These are phyloP conservation scores for Xerocomellus chrysenteron DNA, from an alignment of 768 basidiomycete species.

Conservation along the genomic window DNA sequence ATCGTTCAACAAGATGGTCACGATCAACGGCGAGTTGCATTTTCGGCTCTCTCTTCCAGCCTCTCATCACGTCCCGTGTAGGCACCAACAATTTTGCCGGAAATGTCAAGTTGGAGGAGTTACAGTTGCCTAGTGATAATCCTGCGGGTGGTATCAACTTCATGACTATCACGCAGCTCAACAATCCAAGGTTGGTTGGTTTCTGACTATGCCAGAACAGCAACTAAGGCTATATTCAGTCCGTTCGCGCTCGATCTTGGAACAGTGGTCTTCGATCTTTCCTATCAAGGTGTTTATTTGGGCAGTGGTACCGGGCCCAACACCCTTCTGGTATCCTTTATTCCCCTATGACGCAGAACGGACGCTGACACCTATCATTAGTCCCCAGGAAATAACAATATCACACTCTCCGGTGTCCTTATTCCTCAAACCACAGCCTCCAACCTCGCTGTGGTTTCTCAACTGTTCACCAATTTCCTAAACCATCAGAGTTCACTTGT, in stretches of 20 bases:
- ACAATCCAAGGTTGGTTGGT: constrained; percentile 51
- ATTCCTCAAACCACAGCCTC: constrained; percentile 48
- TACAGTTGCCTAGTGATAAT: constrained; percentile 66
- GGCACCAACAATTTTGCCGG: constrained; percentile 64
- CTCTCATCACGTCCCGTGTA: constrained; percentile 20
- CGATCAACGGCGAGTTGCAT: constrained; percentile 48
- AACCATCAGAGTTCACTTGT: constrained; percentile 61
- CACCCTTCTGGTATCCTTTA: constrained; percentile 45
- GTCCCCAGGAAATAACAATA: constrained; percentile 54
- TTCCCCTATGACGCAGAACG: not conserved
- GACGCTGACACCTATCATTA: constrained; percentile 21
- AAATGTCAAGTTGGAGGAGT: constrained; percentile 52
- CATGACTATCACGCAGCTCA: constrained; percentile 51
- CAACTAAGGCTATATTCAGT: constrained; percentile 31
- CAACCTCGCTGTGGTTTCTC: constrained; percentile 50
- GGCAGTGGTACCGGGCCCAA: constrained; percentile 55
- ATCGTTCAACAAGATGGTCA: constrained; percentile 59
- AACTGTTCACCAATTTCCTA: constrained; percentile 70
- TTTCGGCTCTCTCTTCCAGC: not conserved
- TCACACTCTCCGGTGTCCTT: constrained; percentile 58
- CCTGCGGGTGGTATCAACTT: constrained; percentile 69
- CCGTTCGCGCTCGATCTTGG: constrained; percentile 72
- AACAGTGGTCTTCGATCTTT: constrained; percentile 60
- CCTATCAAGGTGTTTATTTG: constrained; percentile 55
- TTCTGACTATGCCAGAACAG: not conserved